Conservation (phyloP, 2,329 filamentous ascomycete species). For the Curvularia verruculosa region DNA sequence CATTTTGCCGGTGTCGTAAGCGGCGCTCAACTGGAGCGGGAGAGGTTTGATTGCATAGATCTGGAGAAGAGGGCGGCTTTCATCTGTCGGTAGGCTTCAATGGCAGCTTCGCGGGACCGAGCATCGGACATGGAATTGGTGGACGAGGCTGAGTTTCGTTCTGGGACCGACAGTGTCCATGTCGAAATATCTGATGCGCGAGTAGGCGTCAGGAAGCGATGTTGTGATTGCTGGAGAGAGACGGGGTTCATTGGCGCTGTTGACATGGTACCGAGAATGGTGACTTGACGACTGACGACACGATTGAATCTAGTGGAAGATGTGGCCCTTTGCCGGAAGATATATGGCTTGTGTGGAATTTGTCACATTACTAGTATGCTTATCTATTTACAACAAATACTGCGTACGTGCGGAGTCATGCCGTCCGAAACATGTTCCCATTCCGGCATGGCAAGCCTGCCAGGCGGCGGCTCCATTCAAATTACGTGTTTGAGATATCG, state of each 20-base stretch:
- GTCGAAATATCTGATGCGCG: slow-evolving; percentile 41
- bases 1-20: not conserved
- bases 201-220: slow-evolving; percentile 37
- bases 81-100: slow-evolving; percentile 45
- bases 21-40: slow-evolving; percentile 5
- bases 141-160: slow-evolving; percentile 19
- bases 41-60: slow-evolving; percentile 36
- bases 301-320: slow-evolving; percentile 6
- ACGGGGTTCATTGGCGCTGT: slow-evolving; percentile 24
- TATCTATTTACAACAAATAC: not conserved
- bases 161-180: slow-evolving; percentile 40
- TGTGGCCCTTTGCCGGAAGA: slow-evolving; percentile 4
- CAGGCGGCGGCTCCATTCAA: slow-evolving; percentile 5
- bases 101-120: slow-evolving; percentile 34
- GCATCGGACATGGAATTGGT: slow-evolving; percentile 22
- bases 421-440: slow-evolving; percentile 7
- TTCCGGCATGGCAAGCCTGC: slow-evolving; percentile 3
- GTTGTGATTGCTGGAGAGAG: slow-evolving; percentile 22
- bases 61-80: slow-evolving; percentile 42
- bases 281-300: slow-evolving; percentile 21
- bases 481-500: not conserved
- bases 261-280: slow-evolving; percentile 26
- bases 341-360: slow-evolving; percentile 27
- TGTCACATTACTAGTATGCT: slow-evolving; percentile 17
- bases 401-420: not conserved